These are phyloP conservation scores for Trichosporon sp. DNA, from an alignment of 1,284 basidiomycete genomes.

Conservation along the genomic window DNA sequence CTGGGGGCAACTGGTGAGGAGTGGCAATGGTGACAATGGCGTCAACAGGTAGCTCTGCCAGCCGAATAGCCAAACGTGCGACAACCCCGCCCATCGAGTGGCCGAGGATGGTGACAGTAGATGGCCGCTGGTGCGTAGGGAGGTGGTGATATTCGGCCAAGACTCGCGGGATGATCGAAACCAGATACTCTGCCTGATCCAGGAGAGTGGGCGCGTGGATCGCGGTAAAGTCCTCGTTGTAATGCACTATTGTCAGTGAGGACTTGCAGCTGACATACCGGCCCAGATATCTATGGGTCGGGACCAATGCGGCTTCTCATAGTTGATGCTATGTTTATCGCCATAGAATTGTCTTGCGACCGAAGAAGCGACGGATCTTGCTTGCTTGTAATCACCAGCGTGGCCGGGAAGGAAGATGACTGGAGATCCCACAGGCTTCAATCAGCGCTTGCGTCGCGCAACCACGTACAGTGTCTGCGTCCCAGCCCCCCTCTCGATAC, in stretches of 20 bases:
- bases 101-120: conserved; percentile 68
- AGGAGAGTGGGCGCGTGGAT: conserved; percentile 86
- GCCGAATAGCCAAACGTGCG: conserved; percentile 55
- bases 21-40: conserved; percentile 91
- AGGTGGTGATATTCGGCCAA: conserved; percentile 62
- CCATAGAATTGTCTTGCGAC: conserved; percentile 72
- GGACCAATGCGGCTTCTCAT: not conserved
- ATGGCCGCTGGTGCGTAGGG: conserved; percentile 38
- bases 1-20: conserved; percentile 82
- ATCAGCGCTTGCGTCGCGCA: not conserved
- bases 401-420: conserved; percentile 97
- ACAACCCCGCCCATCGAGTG: conserved; percentile 99
- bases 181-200: conserved; percentile 74
- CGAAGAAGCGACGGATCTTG: conserved; percentile 89
- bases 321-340: conserved; percentile 24
- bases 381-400: conserved; percentile 90
- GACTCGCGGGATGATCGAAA: conserved; percentile 69
- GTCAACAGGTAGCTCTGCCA: conserved; percentile 57
- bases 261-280: conserved; percentile 51
- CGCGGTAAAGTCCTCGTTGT: conserved; percentile 95
- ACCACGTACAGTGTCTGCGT: conserved; percentile 58
- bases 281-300: conserved; percentile 76
- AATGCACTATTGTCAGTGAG: conserved; percentile 63
- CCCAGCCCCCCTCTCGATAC: conserved; percentile 87
- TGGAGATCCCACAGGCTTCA: conserved; percentile 60